These are phyloP conservation scores for Carex myosuroides DNA, from an alignment of 176 grass and related monocot genomes.

Conservation along the genomic window DNA sequence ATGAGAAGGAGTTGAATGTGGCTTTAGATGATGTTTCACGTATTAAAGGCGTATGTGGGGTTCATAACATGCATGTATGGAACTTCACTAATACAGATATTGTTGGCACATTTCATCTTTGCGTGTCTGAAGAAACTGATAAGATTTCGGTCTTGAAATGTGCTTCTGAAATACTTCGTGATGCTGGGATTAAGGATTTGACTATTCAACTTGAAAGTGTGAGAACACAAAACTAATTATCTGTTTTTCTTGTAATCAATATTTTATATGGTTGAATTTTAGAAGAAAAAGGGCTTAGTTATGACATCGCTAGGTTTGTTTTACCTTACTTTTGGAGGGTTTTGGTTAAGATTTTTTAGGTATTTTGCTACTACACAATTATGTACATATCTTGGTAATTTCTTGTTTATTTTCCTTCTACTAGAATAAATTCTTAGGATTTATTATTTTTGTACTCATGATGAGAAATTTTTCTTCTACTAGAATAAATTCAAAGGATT, in stretches of 20 bases:
- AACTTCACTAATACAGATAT: constrained; percentile 96
- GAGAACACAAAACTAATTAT: constrained; percentile 18
- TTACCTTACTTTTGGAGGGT: background rate
- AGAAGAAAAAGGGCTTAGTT: background rate
- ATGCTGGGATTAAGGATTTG: constrained; percentile 79
- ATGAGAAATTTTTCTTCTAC: background rate
- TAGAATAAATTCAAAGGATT: background rate
- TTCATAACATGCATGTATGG: constrained; percentile 78
- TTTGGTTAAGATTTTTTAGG: background rate
- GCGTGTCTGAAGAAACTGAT: constrained; percentile 47
- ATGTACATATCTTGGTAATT: background rate
- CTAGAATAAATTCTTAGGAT: background rate
- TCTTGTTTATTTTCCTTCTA: constrained; percentile 2
- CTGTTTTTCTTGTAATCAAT: constrained; percentile 6
- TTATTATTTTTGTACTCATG: background rate
- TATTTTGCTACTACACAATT: background rate
- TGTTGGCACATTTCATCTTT: constrained; percentile 70
- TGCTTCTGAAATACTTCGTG: constrained; percentile 52
- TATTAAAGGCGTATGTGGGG: constrained; percentile 56
- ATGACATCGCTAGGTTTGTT: background rate
- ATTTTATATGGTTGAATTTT: background rate
- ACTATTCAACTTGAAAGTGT: constrained; percentile 76
- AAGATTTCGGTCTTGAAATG: constrained; percentile 39
- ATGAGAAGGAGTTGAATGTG: constrained; percentile 66
- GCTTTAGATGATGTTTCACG: constrained; percentile 56